Conservation (phyloP, 2,329 filamentous ascomycete genomes). For the Aspergillus flavus region DNA sequence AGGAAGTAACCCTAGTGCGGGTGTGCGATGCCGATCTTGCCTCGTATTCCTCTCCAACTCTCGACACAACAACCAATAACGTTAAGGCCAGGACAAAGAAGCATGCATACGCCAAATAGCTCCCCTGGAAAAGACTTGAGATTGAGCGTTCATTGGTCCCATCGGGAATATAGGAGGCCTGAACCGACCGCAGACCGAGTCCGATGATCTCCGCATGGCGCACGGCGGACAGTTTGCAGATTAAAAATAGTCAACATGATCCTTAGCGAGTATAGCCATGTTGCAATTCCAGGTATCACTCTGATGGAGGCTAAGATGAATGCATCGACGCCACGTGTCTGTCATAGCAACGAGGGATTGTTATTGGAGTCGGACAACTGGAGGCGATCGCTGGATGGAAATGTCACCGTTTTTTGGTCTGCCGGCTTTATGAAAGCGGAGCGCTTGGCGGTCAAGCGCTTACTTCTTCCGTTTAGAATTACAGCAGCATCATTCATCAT, state of each 20-base stretch:
- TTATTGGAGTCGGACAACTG: constrained; percentile 51
- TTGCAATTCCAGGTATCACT: constrained; percentile 30
- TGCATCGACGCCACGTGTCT: constrained; percentile 32
- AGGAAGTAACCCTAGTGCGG: not conserved
- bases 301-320: constrained; percentile 32
- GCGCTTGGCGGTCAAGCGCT: no score
- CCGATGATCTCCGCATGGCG: not conserved
- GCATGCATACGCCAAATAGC: not conserved
- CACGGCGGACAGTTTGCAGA: not conserved
- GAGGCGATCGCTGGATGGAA: constrained; percentile 15
- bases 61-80: not conserved
- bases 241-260: not conserved
- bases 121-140: not conserved
- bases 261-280: not conserved
- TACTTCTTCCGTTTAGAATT: no score
- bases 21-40: not conserved
- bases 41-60: not conserved
- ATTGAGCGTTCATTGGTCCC: not conserved
- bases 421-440: no score
- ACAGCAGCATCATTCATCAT: no score
- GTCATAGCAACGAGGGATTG: constrained; percentile 34
- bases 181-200: not conserved
- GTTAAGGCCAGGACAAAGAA: not conserved
- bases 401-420: no score
- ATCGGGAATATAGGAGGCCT: not conserved